Evolutionary conservation across 805 yeast species (phyloP), one percentile per base, ranked within the genome.

Genomic region (Lachancea kluyveri): DNA sequence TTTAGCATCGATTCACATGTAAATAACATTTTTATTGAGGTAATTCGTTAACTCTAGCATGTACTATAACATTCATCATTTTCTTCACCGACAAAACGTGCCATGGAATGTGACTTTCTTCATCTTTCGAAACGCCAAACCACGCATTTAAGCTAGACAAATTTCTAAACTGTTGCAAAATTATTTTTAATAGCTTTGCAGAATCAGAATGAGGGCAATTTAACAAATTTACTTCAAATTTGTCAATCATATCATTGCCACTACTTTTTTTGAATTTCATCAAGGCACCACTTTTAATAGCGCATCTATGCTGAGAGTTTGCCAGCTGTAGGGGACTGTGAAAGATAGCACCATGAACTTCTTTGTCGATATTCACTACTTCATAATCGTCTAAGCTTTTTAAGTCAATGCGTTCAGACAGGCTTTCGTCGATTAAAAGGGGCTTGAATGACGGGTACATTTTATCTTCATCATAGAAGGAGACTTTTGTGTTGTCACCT

Each of bases 131-230:
- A 4, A 59, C 57, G 5, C 65, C 62, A 39, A 57, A 62, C 68
- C 68, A 45, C 33, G 59, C 31, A 40, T 56, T 44, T 39, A 56
- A 35, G 2, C 59, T 56, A 1, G 76, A 68, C 28, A 81, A 48
- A 36, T 74, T 74, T 46, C 79, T 68, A 59, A 72, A 79, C 38
- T 83, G 90, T 15, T 59, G 54, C 40, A 83, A 57, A 2, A 82
- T 48, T 9, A 67, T 65, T 38, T 67, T 71, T 64, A 83, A 60
- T 16, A 82, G 54, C 12, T 65, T 65, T 2, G 75, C 64, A 34
- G 74, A 68, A 55, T 82, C 72, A 24, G 75, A 74, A 22, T 75
- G 72, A 11, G 87, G 85, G 46, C 90, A 82, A 48, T 87, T 81
- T 42, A 83, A 56, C 19, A 83, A 59, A 41, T 76, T 79, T 5